Evolutionary conservation across 2,329 filamentous ascomycete species (phyloP), one percentile per base, ranked within the genome.

Genomic region (Calonectria henricotiae): DNA sequence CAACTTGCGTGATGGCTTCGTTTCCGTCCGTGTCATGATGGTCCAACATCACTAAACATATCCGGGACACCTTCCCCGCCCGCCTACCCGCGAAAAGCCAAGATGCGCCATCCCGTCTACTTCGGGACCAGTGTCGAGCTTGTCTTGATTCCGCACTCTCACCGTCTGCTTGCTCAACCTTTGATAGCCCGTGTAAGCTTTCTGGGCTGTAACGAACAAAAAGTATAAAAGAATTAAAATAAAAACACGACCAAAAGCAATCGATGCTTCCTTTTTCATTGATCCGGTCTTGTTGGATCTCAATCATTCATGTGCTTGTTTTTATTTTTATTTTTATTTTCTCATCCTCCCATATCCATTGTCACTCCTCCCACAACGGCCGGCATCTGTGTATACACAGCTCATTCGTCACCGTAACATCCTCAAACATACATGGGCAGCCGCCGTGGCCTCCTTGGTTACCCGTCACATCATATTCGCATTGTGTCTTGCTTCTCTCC

Each of bases 391-490:
- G 30, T 55, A 39, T 37, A 60, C 15, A 41, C 5, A 2, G 6
- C 15, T 13, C 8, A n/a, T n/a, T 61, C 55, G 39, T 32, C 55
- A 15, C 15, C 17, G 39, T 44, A 23, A 44, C 55, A 1, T 17
- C n/a, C n/a, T 23, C n/a, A 20, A n/a, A 23, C 55, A 41, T 30
- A 11, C 17, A 13, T 13, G 27, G 32, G 2, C 27, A 47, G 7
- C 35, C 55, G 23, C 41, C 8, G n/a, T 20, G n/a, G 8, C 9
- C 27, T 15, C 9, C 51, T 39, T 66, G 51, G 20, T 67, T 35
- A 67, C 64, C 44, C 62, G 55, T 67, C 64, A 62, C 44, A 61
- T 67, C 20, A 20, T 20, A 20, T 37, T 67, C 55, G 43, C 20
- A 63, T n/a, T 35, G 11, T 54, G 62, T 64, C 46, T 51, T 44